These are phyloP conservation scores for Mycena belliarum DNA, from an alignment of 768 basidiomycete genomes.

Conservation along the genomic window DNA sequence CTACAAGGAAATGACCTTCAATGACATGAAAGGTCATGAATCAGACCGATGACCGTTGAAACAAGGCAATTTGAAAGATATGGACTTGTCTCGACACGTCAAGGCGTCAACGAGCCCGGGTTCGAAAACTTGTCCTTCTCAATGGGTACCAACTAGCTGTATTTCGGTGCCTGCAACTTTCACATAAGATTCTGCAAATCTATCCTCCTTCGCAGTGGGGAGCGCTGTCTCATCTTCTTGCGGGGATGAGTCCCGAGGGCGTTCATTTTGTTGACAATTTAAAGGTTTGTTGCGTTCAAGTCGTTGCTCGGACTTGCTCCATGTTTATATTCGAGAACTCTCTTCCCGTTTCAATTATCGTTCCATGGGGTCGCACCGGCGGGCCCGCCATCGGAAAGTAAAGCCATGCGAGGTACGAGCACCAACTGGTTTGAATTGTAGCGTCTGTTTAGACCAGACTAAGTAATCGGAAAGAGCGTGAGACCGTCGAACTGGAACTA, in stretches of 20 bases:
- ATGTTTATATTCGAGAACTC: neutral
- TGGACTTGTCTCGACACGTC: neutral
- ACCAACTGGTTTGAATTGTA: no score
- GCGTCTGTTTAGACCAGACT: no score
- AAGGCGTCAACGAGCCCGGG: no score
- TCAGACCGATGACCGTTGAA: no score
- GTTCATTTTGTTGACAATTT: neutral
- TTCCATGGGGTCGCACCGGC: neutral
- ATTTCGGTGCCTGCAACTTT: no score
- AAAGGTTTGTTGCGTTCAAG: neutral
- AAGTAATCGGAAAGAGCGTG: no score
- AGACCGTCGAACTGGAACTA: no score
- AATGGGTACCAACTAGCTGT: no score
- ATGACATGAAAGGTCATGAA: no score
- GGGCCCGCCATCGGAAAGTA: neutral
- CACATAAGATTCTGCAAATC: neutral
- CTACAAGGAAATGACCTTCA: no score
- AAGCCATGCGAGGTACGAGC: neutral
- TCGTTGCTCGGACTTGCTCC: no score
- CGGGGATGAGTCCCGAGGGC: neutral
- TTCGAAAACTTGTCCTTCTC: neutral
- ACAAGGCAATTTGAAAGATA: slow-evolving; percentile 1
- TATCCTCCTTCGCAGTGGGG: neutral
- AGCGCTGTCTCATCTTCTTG: neutral
- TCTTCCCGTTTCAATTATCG: neutral